Percentiles rank a stretch among this genome's conserved stretches.
Evolutionary conservation across 345 rosid species (phyloP).

Genomic region (Tarenaya hassleriana): DNA sequence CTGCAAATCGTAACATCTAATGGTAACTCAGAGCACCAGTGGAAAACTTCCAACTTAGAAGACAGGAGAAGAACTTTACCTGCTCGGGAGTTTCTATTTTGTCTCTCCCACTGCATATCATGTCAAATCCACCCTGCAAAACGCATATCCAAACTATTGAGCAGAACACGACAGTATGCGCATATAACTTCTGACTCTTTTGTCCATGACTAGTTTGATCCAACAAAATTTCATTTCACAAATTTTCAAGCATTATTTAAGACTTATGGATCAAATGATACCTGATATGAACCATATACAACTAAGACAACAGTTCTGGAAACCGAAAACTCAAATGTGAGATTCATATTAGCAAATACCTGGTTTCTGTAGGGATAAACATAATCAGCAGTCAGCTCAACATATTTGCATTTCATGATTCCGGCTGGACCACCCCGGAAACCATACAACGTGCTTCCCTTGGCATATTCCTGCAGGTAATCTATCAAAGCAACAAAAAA

Average conservation of each 20-base stretch:
- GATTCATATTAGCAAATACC: constrained; percentile 46
- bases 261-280: too few relatives aligned
- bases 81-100: constrained; percentile 98
- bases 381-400: constrained; percentile 64
- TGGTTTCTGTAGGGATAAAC: constrained; percentile 86
- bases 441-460: constrained; percentile 79
- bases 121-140: constrained; percentile 97
- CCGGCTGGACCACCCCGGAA: constrained; percentile 99
- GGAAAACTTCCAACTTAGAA: too few relatives aligned
- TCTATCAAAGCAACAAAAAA: constrained; percentile 38
- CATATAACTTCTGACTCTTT: constrained; percentile 3
- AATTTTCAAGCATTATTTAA: too few relatives aligned
- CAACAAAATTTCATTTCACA: constrained; percentile 3
- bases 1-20: too few relatives aligned
- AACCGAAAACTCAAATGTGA: too few relatives aligned
- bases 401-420: constrained; percentile 90
- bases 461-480: constrained; percentile 78
- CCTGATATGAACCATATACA: too few relatives aligned
- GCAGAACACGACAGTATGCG: too few relatives aligned
- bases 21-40: too few relatives aligned
- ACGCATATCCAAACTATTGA: too few relatives aligned
- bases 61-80: too few relatives aligned
- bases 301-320: too few relatives aligned
- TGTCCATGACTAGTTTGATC: not conserved
- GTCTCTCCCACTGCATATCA: constrained; percentile 99